A percentile compares a stretch with the other conserved stretches of the same genome.
phyloP scores from a whole-genome alignment of 768 basidiomycete genomes.

The Cyclocybe cylindracea region DNA sequence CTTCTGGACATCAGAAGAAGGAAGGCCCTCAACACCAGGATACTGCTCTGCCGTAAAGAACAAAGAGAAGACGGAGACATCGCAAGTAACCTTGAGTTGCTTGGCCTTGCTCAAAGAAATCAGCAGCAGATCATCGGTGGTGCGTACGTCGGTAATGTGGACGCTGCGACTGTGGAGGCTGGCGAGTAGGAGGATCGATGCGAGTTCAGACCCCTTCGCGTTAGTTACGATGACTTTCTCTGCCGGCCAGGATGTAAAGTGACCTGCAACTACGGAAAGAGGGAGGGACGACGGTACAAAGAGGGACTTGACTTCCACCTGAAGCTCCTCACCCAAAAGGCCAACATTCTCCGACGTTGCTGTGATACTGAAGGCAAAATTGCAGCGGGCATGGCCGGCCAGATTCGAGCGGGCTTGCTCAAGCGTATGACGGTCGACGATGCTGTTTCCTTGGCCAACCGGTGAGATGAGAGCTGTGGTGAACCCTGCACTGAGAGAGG shows the following conservation, averaged over 20 bases:
- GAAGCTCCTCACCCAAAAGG: conserved; percentile 69
- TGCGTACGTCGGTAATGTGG: conserved; percentile 89
- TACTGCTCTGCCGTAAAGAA: conserved; percentile 85
- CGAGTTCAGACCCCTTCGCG: conserved; percentile 88
- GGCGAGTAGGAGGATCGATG: conserved; percentile 91
- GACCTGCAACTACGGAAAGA: conserved; percentile 76
- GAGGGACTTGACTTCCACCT: conserved; percentile 79
- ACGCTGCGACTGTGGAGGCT: conserved; percentile 87
- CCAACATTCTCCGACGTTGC: conserved; percentile 71
- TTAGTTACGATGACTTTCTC: conserved; percentile 96
- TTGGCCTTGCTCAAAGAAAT: conserved; percentile 95
- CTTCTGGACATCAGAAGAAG: conserved; percentile 73
- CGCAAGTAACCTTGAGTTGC: conserved; percentile 92
- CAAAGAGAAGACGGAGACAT: conserved; percentile 88
- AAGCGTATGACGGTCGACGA: conserved; percentile 69
- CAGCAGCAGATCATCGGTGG: conserved; percentile 81
- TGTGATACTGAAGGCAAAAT: conserved; percentile 82
- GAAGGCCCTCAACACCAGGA: conserved; percentile 64
- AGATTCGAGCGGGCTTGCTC: conserved; percentile 70
- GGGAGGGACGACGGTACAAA: conserved; percentile 76
- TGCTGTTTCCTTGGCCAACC: conserved; percentile 56
- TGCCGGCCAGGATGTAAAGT: conserved; percentile 87
- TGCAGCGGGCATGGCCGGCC: conserved; percentile 71
- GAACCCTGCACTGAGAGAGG: conserved; percentile 88
- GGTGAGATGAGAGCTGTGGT: conserved; percentile 83